A percentile compares a stretch with the other conserved stretches of the same genome.
phyloP scores from a whole-genome alignment of 2,329 filamentous ascomycete species.

The Triangularia setosa region DNA sequence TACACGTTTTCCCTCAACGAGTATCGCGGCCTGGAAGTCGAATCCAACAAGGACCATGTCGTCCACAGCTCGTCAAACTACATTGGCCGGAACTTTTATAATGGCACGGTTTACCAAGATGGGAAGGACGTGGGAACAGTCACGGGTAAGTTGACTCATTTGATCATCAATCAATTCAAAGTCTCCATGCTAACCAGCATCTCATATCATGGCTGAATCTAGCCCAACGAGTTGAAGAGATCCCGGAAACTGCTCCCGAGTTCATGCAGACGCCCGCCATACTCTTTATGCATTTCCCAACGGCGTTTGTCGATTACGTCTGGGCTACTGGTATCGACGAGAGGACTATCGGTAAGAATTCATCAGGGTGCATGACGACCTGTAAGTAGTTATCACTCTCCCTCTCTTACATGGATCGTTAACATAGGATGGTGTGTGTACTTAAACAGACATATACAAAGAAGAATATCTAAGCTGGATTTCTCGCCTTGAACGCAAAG shows the following conservation, averaged over 20 bases:
- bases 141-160: not conserved
- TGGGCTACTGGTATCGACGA: not conserved
- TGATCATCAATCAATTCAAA: not conserved
- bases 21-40: not conserved
- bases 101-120: not conserved
- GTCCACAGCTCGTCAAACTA: conserved; percentile 8
- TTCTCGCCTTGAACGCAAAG: not conserved
- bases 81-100: not conserved
- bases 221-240: not conserved
- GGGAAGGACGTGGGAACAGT: not conserved
- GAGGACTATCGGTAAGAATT: not conserved
- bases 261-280: not conserved
- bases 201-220: not conserved
- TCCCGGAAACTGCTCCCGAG: not conserved
- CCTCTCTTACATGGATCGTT: not conserved
- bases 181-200: not conserved
- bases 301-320: not conserved
- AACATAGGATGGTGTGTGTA: not conserved
- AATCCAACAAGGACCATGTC: not conserved
- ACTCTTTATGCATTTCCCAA: not conserved
- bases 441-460: not conserved
- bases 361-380: not conserved
- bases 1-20: conserved; percentile 11
- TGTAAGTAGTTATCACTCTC: not conserved
- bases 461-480: not conserved